Percentiles rank a stretch among this genome's conserved stretches.
Evolutionary conservation across 176 grass and related monocot genomes (phyloP).

Genomic region (Elaeis guineensis): DNA sequence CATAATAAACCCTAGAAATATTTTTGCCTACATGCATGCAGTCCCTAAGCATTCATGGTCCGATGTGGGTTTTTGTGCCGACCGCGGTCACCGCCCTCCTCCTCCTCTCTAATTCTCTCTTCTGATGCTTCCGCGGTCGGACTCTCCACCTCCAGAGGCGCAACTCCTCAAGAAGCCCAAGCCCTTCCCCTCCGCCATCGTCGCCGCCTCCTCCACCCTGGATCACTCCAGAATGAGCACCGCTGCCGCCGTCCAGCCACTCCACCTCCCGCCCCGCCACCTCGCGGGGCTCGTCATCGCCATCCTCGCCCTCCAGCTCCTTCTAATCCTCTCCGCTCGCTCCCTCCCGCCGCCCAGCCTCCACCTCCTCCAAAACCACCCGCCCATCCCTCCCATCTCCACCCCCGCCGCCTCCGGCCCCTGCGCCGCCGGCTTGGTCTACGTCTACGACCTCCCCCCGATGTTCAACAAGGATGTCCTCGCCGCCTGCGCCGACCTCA

Average conservation of each 20-base stretch:
- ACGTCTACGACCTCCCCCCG: slow-evolving; percentile 63
- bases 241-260: too few relatives aligned
- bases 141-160: not conserved
- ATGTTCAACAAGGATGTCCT: slow-evolving; percentile 72
- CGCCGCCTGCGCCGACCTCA: slow-evolving; percentile 37
- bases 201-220: not conserved
- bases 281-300: slow-evolving; percentile 19
- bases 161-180: not conserved
- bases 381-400: not conserved
- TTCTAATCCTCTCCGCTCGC: slow-evolving; percentile 35
- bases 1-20: too few relatives aligned
- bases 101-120: not conserved
- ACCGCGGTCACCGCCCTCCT: not conserved
- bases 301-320: slow-evolving; percentile 44
- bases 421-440: slow-evolving; percentile 43
- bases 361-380: not conserved
- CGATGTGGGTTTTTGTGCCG: too few relatives aligned
- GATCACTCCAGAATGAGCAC: too few relatives aligned
- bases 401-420: not conserved
- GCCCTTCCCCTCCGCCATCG: not conserved
- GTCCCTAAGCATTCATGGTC: too few relatives aligned
- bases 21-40: too few relatives aligned
- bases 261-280: slow-evolving; percentile 1
- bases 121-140: slow-evolving; percentile 2
- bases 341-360: slow-evolving; percentile 30